These are phyloP conservation scores for Eimeria necatrix DNA, from an alignment of 169 alveolate genomes.

Conservation along the genomic window DNA sequence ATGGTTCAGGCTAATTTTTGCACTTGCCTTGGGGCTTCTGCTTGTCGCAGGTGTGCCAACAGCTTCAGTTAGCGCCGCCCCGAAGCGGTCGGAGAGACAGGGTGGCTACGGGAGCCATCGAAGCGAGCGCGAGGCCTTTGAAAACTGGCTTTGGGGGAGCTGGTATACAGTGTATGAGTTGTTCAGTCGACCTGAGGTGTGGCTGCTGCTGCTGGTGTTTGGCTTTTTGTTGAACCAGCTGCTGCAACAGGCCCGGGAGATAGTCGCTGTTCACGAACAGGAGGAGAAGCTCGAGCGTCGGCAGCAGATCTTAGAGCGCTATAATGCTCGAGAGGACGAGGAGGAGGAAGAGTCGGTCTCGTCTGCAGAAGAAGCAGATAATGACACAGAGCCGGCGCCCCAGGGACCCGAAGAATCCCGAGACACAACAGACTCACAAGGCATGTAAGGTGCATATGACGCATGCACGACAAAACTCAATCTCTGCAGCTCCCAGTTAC, in stretches of 20 bases:
- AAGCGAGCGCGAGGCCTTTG: not conserved
- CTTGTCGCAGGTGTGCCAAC: conserved; percentile 20
- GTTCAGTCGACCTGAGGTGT: conserved; percentile 59
- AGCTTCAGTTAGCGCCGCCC: conserved; percentile 51
- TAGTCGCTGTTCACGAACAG: not conserved
- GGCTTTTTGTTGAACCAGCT: conserved; percentile 45
- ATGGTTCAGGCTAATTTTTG: not conserved
- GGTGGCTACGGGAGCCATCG: not conserved
- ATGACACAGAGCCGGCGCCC: not conserved
- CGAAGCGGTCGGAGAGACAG: conserved; percentile 36
- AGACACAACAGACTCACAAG: too few relatives aligned
- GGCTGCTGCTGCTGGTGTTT: conserved; percentile 46
- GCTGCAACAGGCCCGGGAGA: conserved; percentile 53
- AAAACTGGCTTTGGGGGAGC: not conserved
- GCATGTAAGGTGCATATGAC: too few relatives aligned
- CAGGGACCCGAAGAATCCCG: not conserved
- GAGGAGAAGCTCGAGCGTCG: conserved; percentile 48
- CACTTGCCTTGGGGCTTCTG: not conserved
- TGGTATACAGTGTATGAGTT: conserved; percentile 16
- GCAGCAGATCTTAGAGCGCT: conserved; percentile 35
- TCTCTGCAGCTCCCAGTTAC: too few relatives aligned
- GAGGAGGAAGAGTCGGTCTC: conserved; percentile 15
- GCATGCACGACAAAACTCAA: too few relatives aligned
- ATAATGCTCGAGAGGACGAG: conserved; percentile 53
- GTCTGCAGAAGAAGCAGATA: conserved; percentile 18